Base-by-base conservation (phyloP, 805 yeast species). In the Kluyveromyces starmeri region DNA sequence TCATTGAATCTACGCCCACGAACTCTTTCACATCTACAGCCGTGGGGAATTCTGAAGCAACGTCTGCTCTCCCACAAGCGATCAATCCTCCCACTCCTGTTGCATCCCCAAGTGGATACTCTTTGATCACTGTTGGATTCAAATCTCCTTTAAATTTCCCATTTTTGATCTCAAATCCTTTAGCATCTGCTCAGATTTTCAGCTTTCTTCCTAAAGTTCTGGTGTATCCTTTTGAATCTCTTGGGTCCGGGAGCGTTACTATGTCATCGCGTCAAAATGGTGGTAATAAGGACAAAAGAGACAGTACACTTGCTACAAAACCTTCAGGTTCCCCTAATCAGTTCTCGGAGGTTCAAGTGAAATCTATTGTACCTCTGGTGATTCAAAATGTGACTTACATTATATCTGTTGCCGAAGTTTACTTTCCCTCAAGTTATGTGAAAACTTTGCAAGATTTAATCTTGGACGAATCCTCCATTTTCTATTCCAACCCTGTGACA, bases 371-470 rank as follows among this genome's bases (percentile, higher is more conserved):
- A 43, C 96, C 96, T 17, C 80, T 77, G 59, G 68, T 78, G n/a
- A 68, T 83, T 3, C 34, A 64, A 2, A 65, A 60, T 15, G 67
- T 67, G 31, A 62, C 63, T 21, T 88, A 83, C 57, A 71, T 84
- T 43, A 83, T 83, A 37, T 80, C 96, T 0, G 80, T 86, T 38
- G 96, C 96, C 4, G 80, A 79, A 53, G 78, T 84, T 36, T 83
- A 81, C 53, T 78, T 84, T 61, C 94, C 94, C n/a, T 50, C 58
- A 9, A 55, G 56, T 6, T 58, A 68, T 16, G 70, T 81, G 12
- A 44, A 53, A 1, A 53, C 62, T 0, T 67, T 88, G 43, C 72
- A 72, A 42, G 59, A 57, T 14, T 57, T 64, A 28, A 55, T 88
- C 26, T 59, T 64, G 33, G 60, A 75, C 38, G 43, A 66, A 0